Evolutionary conservation across 1,284 basidiomycete species (phyloP), one percentile per base, ranked within the genome.

Genomic region (Pseudozyma sp.): DNA sequence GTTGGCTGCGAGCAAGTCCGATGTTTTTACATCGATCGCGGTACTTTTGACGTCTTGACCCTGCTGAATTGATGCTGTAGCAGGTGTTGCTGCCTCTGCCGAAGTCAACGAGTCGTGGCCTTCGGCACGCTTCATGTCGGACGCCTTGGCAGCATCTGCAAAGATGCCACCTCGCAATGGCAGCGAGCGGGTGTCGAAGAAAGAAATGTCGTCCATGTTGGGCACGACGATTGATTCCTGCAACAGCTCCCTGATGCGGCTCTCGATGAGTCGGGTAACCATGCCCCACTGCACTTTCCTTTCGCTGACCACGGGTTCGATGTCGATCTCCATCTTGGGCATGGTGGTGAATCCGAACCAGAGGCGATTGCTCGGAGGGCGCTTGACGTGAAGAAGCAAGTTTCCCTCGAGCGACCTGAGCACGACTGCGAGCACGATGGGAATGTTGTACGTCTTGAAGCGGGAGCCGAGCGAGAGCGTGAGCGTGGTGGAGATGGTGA

Each of bases 261-360:
- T 90, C 85, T 97, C 94, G 76, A 99, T 94, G 2, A 92, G 92
- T 67, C 91, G 90, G 44, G 94, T 87, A 52, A 98, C 92, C 90
- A 97, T 92, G 50, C 90, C 88, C 94, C 94, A 96, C 24, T 93
- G 94, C 72, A 96, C 92, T 84, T 94, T 92, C 11, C 87, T 88
- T 80, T 94, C 93, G 84, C 92, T 94, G 78, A 98, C 94, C 61
- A 97, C 91, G 1, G 96, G 95, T 84, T 95, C 92, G 57, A 98
- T 91, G 70, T 91, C 89, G 76, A 98, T 86, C 30, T 93, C 91
- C 89, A 98, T 92, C 82, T 90, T 90, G 0, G 97, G 96, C 85
- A 90, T 89, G 69, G 91, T 88, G n/a, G 94, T 97, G 84, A 99
- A 99, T 0, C 93, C 94, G 85, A 95, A 99, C 97, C 96, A 99